Base-by-base conservation (phyloP, 176 grass and related monocot species). In the Olyra latifolia region DNA sequence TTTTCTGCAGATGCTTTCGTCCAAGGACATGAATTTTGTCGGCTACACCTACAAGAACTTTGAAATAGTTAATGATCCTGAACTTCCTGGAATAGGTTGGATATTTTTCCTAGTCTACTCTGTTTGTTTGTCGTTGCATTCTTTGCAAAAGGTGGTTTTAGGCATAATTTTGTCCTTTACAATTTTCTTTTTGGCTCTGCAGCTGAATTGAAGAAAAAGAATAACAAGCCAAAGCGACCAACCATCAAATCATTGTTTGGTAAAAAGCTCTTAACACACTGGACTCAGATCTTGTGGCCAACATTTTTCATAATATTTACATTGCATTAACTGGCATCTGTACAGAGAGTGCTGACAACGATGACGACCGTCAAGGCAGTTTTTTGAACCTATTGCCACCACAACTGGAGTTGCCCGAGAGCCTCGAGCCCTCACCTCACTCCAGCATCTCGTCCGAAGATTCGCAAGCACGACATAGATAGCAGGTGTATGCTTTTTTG, bases 231-330 rank as follows among this genome's bases (percentile, higher is more conserved):
- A 76, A 94, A 80, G 58, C 46, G 91, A 43, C 91, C 88, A 69
- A 90, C 88, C 45, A 88, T 94, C 62, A 94, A 91, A 86, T 88
- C 91, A 55, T 86, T 94, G 52, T 94, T 94, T 64, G 91, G 91
- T 94, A 94, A 88, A 28, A 47, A 17, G 8, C 50, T 63, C 20
- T 46, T 35, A 53, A 24, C 28, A 24, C n/a, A 46, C 32, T 28
- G 2, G 19, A 25, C 0, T 72, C 16, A 62, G 57, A 72, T 77
- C 20, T 59, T 58, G 39, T 29, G 45, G 1, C 11, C 4, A 68
- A 8, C 44, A 72, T 48, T 77, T 77, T 42, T 68, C 58, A 24
- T 43, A 66, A 64, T 69, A 75, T 69, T 76, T 68, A 78, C 24
- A 59, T 64, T 71, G 23, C 28, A 45, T 86, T 23, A 2, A 5